A percentile compares a stretch with the other conserved stretches of the same genome.
Conservation (phyloP, 2,329 filamentous ascomycete species). For the Acrocalymma vagum region DNA sequence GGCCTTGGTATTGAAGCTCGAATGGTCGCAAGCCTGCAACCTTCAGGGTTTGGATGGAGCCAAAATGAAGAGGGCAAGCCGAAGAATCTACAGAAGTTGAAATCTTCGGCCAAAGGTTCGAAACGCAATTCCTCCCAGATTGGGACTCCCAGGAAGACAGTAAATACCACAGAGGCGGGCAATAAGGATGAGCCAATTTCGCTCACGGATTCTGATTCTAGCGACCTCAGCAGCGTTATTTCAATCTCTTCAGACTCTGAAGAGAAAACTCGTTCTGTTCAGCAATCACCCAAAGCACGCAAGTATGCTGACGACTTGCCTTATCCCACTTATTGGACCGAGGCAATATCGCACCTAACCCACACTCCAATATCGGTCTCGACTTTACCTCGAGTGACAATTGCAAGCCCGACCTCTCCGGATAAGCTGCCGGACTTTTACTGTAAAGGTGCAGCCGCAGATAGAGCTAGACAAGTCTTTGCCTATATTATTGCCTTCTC, state of each 20-base stretch:
- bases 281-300: constrained; percentile 53
- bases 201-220: constrained; percentile 59
- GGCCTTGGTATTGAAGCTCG: constrained; percentile 83
- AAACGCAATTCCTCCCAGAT: background rate
- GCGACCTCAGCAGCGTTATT: constrained; percentile 51
- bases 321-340: constrained; percentile 92
- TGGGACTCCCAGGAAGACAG: constrained; percentile 10
- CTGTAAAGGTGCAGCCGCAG: constrained; percentile 81
- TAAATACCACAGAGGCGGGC: constrained; percentile 19
- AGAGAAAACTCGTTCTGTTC: constrained; percentile 62
- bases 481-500: constrained; percentile 88
- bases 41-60: constrained; percentile 89
- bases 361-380: constrained; percentile 83
- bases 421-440: constrained; percentile 80
- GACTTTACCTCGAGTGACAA: constrained; percentile 60
- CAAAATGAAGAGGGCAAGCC: constrained; percentile 80
- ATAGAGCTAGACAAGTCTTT: constrained; percentile 87
- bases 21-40: constrained; percentile 85
- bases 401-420: constrained; percentile 69
- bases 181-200: constrained; percentile 52
- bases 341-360: constrained; percentile 83
- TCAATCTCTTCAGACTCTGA: constrained; percentile 58
- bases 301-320: constrained; percentile 77
- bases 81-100: constrained; percentile 43
- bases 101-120: constrained; percentile 9